phyloP scores from a whole-genome alignment of 164 flowering plant species.

The Santalum album region DNA sequence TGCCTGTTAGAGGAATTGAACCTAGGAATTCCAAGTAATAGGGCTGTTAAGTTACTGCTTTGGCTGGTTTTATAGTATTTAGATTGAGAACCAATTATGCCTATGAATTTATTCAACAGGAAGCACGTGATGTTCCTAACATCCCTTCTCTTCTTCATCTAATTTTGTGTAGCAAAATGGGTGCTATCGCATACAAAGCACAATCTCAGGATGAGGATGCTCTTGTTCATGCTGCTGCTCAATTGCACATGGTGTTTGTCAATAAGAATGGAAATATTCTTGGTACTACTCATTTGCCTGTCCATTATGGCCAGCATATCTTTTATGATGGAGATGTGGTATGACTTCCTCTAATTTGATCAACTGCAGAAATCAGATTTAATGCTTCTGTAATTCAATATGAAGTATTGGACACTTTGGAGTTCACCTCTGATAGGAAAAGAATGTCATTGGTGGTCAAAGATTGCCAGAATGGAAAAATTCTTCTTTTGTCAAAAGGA shows the following conservation, averaged over 20 bases:
- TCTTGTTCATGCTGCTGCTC: conserved; percentile 90
- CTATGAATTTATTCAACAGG: background rate
- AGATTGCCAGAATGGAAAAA: conserved; percentile 67
- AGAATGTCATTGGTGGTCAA: conserved; percentile 89
- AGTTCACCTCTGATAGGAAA: conserved; percentile 97
- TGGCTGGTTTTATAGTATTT: no score
- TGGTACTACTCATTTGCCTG: conserved; percentile 32
- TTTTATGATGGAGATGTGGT: conserved; percentile 5
- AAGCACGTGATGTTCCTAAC: background rate
- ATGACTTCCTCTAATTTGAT: conserved; percentile 8
- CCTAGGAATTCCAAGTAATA: no score
- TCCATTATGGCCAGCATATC: background rate
- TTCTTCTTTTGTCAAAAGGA: conserved; percentile 81
- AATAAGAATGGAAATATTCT: conserved; percentile 60
- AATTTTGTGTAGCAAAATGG: conserved; percentile 49
- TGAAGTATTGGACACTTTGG: conserved; percentile 84
- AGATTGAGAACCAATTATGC: no score
- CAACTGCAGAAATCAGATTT: conserved; percentile 65
- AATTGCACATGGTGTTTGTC: conserved; percentile 66
- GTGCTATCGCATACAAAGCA: conserved; percentile 69
- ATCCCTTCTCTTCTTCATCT: background rate
- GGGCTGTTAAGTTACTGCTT: no score
- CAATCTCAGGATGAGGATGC: conserved; percentile 99
- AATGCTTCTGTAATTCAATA: conserved; percentile 45
- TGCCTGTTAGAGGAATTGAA: no score